phyloP scores from a whole-genome alignment of 257 asterid species.

The Agastache rugosa region DNA sequence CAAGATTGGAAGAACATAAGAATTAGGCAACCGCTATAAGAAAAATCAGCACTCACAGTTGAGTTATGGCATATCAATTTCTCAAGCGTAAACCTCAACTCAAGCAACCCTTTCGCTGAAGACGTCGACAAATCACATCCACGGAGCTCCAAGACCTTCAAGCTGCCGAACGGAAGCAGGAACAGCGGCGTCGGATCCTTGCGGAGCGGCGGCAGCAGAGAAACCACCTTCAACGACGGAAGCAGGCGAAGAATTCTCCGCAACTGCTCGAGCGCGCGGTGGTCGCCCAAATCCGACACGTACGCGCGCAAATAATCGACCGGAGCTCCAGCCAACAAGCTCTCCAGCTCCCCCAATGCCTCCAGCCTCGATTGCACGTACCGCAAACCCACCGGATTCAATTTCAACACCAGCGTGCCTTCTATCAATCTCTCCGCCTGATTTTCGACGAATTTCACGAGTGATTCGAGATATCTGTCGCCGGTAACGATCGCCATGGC shows the following conservation, averaged over 20 bases:
- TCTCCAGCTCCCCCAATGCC: slow-evolving; percentile 83
- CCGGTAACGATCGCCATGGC: slow-evolving; percentile 86
- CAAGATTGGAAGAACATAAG: slow-evolving; percentile 9
- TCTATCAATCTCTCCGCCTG: slow-evolving; percentile 80
- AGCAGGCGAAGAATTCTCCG: slow-evolving; percentile 79
- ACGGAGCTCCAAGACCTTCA: slow-evolving; percentile 87
- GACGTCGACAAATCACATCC: slow-evolving; percentile 94
- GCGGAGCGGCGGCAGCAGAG: slow-evolving; percentile 70
- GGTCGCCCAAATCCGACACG: slow-evolving; percentile 95
- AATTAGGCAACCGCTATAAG: neutral
- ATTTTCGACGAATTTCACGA: slow-evolving; percentile 80
- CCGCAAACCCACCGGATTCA: slow-evolving; percentile 88
- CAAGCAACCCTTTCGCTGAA: slow-evolving; percentile 79
- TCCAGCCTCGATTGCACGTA: slow-evolving; percentile 91
- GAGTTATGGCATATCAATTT: slow-evolving; percentile 91
- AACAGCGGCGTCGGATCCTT: slow-evolving; percentile 88
- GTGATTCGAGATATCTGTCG: slow-evolving; percentile 82
- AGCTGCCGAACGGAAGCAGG: slow-evolving; percentile 71
- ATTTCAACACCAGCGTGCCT: slow-evolving; percentile 74
- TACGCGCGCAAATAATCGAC: slow-evolving; percentile 96
- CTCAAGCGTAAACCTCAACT: slow-evolving; percentile 88
- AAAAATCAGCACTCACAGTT: slow-evolving; percentile 61
- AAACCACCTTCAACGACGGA: slow-evolving; percentile 81
- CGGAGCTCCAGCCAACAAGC: slow-evolving; percentile 87
- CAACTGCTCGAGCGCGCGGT: slow-evolving; percentile 94